Evolutionary conservation across 2,329 filamentous ascomycete genomes (phyloP).

Genomic region (Rachicladosporium sp.): DNA sequence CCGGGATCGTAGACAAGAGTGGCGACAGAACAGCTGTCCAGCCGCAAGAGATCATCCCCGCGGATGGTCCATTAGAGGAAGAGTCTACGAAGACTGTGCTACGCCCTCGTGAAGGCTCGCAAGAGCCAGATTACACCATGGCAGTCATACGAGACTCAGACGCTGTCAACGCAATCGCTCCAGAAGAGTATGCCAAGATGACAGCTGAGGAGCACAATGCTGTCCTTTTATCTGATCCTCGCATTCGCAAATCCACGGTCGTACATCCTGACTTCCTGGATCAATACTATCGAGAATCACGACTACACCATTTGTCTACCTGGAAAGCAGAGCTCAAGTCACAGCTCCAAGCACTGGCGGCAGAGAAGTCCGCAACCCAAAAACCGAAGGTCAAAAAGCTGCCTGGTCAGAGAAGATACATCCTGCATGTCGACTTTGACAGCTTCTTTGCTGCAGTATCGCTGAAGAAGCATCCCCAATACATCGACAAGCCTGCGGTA

Average conservation of each 20-base stretch:
- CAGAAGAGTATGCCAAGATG: constrained; percentile 36
- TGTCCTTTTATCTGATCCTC: constrained; percentile 68
- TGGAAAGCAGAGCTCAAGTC: constrained; percentile 96
- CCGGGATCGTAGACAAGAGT: background rate
- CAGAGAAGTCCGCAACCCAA: constrained; percentile 49
- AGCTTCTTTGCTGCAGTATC: constrained; percentile 97
- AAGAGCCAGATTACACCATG: constrained; percentile 23
- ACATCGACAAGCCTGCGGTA: constrained; percentile 65
- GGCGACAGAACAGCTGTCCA: too few relatives aligned
- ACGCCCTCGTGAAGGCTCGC: constrained; percentile 18
- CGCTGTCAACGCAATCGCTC: constrained; percentile 15
- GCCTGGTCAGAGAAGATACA: constrained; percentile 59
- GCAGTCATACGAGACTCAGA: constrained; percentile 20
- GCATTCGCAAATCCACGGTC: constrained; percentile 75
- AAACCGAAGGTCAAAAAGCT: constrained; percentile 41
- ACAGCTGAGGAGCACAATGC: constrained; percentile 93
- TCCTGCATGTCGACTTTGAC: constrained; percentile 96
- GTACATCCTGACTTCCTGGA: constrained; percentile 88
- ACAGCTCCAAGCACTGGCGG: constrained; percentile 67
- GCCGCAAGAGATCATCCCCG: too few relatives aligned
- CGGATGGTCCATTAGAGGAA: too few relatives aligned
- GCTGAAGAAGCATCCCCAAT: constrained; percentile 62
- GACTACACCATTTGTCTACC: constrained; percentile 84
- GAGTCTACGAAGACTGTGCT: too few relatives aligned
- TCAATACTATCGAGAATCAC: constrained; percentile 89